Conservation (phyloP, 495 filamentous ascomycete genomes). For the Penicillium antarcticum region DNA sequence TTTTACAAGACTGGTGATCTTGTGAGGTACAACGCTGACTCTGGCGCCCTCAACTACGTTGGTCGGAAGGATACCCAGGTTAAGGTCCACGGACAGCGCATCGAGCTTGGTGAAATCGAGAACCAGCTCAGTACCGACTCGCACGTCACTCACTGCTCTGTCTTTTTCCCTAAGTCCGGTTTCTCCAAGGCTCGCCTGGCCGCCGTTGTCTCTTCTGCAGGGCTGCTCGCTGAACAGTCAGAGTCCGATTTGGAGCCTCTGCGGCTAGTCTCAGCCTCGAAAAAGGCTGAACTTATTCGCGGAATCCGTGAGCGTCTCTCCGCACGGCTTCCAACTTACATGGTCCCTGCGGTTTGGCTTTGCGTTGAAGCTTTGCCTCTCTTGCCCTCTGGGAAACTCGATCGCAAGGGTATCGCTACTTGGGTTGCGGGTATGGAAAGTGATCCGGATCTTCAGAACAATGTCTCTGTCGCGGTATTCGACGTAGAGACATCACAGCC, state of each 20-base stretch:
- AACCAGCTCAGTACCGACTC: slow-evolving; percentile 38
- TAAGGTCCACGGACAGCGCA: slow-evolving; percentile 64
- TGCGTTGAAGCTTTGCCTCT: slow-evolving; percentile 48
- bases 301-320: slow-evolving; percentile 32
- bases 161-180: slow-evolving; percentile 42
- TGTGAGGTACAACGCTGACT: slow-evolving; percentile 57
- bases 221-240: slow-evolving; percentile 18
- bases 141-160: slow-evolving; percentile 37
- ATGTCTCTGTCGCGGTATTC: neutral
- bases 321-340: slow-evolving; percentile 45
- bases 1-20: slow-evolving; percentile 70
- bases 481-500: slow-evolving; percentile 17
- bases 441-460: slow-evolving; percentile 20
- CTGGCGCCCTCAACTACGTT: slow-evolving; percentile 55
- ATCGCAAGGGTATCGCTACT: slow-evolving; percentile 38
- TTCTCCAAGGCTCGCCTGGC: slow-evolving; percentile 39
- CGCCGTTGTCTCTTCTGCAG: slow-evolving; percentile 32
- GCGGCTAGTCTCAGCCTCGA: slow-evolving; percentile 19
- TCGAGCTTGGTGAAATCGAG: slow-evolving; percentile 67
- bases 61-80: slow-evolving; percentile 64
- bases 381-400: slow-evolving; percentile 50
- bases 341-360: slow-evolving; percentile 54
- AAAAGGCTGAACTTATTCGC: slow-evolving; percentile 23
- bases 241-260: slow-evolving; percentile 22
- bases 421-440: slow-evolving; percentile 35